Evolutionary conservation across 2,329 filamentous ascomycete species (phyloP), one percentile per base, ranked within the genome.

Genomic region (Colletotrichum tropicicola): DNA sequence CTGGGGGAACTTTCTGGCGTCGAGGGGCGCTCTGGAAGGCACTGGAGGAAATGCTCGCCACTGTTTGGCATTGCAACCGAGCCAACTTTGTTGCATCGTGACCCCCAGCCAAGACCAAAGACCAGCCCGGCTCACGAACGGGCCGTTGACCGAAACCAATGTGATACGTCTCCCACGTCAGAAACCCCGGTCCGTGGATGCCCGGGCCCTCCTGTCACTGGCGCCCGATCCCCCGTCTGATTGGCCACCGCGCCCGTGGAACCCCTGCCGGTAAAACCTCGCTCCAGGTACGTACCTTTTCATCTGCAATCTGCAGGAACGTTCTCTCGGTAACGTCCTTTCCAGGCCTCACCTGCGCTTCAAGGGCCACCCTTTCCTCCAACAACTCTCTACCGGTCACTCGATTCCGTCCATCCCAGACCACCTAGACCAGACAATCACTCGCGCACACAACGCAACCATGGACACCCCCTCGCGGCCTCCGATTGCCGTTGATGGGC

Each of bases 81-180:
- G 30, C 59, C 59, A 48, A 59, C 39, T 59, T 30, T 64, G 63
- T 62, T 51, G 58, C 58, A 61, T 65, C 35, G 21, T 19, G 43
- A 51, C 61, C 49, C 48, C 28, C 49, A 35, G 57, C 57, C 49
- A 60, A 56, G 45, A 15, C 35, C 21, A 37, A 23, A 63, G 21
- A 19, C 39, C 35, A 51, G 48, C 35, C 64, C 66, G 66, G 66
- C 49, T 68, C 64, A 62, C 49, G 59, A 62, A 59, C 58, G 59
- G 66, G 59, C 64, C 66, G 66, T 51, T 44, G 32, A 35, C 66
- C 66, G 66, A 68, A 68, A 68, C 66, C 58, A 62, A 23, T 62
- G 37, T 68, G 66, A 68, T 59, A 68, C 66, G 59, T 59, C 54
- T 52, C 49, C 52, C 54, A 67, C 59, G 59, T 67, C 64, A 65